These are phyloP conservation scores for Handroanthus guayacan DNA, from an alignment of 257 asterid species.

Conservation along the genomic window DNA sequence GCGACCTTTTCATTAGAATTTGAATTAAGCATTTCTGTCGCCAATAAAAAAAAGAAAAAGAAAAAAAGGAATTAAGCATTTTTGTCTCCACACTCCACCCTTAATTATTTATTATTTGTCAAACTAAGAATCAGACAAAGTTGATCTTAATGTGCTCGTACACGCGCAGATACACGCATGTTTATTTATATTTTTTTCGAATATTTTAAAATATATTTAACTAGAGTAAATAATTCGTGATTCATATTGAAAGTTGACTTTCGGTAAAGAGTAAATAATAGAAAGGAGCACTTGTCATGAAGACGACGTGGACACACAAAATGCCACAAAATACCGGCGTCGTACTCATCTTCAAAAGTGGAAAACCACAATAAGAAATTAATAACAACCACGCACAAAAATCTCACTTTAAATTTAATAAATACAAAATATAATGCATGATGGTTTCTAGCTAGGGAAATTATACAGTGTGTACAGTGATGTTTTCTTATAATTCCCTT, in stretches of 20 bases:
- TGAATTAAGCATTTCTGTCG: neutral
- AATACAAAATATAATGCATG: neutral
- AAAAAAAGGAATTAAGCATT: no score
- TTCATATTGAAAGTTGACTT: neutral
- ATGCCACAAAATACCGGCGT: constrained; percentile 30
- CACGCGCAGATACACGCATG: no score
- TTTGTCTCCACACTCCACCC: neutral
- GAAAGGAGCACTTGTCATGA: constrained; percentile 13
- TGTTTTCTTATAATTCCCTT: neutral
- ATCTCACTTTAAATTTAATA: neutral
- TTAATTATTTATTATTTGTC: neutral
- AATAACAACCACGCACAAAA: constrained; percentile 1
- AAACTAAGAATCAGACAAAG: neutral
- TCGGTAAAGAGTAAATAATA: neutral
- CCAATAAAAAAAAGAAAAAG: no score
- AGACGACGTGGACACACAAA: constrained; percentile 24
- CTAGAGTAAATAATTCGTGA: neutral
- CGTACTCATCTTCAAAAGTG: constrained; percentile 7
- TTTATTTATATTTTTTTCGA: no score
- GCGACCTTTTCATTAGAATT: no score
- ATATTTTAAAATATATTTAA: neutral
- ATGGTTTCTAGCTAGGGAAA: neutral
- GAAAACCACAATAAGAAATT: neutral
- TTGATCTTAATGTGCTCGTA: neutral
- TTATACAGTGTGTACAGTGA: constrained; percentile 7